These are phyloP conservation scores for Synchytrium microbalum DNA, from an alignment of 371 early-diverging fungal species.

Conservation along the genomic window DNA sequence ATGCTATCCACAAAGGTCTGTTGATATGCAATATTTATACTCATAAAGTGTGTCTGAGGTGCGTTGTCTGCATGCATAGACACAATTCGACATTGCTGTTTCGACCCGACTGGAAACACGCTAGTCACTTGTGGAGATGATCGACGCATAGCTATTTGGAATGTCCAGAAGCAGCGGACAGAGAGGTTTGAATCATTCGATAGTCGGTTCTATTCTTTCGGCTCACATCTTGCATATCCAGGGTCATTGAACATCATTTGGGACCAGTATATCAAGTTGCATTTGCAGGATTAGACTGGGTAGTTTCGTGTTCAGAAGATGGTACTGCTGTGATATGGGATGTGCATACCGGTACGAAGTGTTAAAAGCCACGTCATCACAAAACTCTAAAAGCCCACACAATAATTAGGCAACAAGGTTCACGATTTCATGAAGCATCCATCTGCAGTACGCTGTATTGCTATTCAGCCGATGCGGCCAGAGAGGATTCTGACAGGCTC, in stretches of 20 bases:
- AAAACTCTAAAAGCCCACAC: not conserved
- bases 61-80: constrained; percentile 31
- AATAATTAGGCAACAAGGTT: constrained; percentile 17
- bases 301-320: constrained; percentile 36
- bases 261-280: constrained; percentile 35
- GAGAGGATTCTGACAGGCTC: constrained; percentile 33
- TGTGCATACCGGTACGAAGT: constrained; percentile 24
- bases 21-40: not conserved
- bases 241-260: constrained; percentile 36
- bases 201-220: not conserved
- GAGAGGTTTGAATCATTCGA: constrained; percentile 25
- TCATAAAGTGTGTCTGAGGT: constrained; percentile 24
- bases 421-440: constrained; percentile 33
- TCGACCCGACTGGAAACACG: constrained; percentile 20
- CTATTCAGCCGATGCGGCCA: constrained; percentile 25
- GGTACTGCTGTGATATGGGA: constrained; percentile 39
- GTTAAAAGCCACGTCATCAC: constrained; percentile 2
- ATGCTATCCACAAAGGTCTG: constrained; percentile 4
- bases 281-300: constrained; percentile 27
- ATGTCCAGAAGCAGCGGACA: constrained; percentile 23
- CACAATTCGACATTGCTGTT: constrained; percentile 31
- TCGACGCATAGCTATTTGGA: constrained; percentile 40
- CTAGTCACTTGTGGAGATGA: constrained; percentile 39
- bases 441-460: constrained; percentile 32
- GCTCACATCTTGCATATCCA: constrained; percentile 6